Conservation (phyloP, 805 yeast species). For the Saccharomycopsis olivae region DNA sequence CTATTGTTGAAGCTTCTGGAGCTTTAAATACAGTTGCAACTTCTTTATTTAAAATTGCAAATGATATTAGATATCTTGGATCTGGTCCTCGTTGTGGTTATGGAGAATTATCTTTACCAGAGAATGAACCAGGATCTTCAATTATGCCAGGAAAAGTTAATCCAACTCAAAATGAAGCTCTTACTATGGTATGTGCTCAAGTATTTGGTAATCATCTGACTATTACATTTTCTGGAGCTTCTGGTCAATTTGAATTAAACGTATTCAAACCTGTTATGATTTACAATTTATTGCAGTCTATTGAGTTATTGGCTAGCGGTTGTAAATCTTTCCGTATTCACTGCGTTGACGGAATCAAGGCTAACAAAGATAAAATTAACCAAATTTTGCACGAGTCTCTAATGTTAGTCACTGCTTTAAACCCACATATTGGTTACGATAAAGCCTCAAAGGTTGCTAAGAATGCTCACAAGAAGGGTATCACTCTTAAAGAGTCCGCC, state of each 20-base stretch:
- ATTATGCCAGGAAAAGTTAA: slow-evolving; percentile 99
- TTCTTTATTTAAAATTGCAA: slow-evolving; percentile 90
- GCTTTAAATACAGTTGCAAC: slow-evolving; percentile 92
- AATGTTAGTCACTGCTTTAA: slow-evolving; percentile 96
- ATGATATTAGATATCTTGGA: slow-evolving; percentile 95
- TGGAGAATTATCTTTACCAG: slow-evolving; percentile 91
- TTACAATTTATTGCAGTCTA: slow-evolving; percentile 75
- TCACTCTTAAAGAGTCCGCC: slow-evolving; percentile 90
- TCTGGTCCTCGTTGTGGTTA: slow-evolving; percentile 99
- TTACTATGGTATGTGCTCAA: slow-evolving; percentile 96
- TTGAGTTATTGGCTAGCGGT: slow-evolving; percentile 85
- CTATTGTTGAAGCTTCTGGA: slow-evolving; percentile 94
- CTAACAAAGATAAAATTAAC: slow-evolving; percentile 78
- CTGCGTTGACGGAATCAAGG: slow-evolving; percentile 90
- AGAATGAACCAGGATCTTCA: slow-evolving; percentile 98
- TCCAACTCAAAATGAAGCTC: slow-evolving; percentile 98
- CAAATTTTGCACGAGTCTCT: slow-evolving; percentile 86
- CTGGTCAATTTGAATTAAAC: slow-evolving; percentile 96
- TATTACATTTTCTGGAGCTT: slow-evolving; percentile 94
- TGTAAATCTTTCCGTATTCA: slow-evolving; percentile 78
- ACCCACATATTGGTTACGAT: slow-evolving; percentile 98
- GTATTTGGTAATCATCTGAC: slow-evolving; percentile 94
- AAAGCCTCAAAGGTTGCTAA: slow-evolving; percentile 95
- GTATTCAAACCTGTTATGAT: slow-evolving; percentile 96
- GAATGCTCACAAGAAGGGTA: slow-evolving; percentile 96